A percentile compares a stretch with the other conserved stretches of the same genome.
phyloP scores from a whole-genome alignment of 1,284 basidiomycete genomes.

The Hemileia vastatrix region DNA sequence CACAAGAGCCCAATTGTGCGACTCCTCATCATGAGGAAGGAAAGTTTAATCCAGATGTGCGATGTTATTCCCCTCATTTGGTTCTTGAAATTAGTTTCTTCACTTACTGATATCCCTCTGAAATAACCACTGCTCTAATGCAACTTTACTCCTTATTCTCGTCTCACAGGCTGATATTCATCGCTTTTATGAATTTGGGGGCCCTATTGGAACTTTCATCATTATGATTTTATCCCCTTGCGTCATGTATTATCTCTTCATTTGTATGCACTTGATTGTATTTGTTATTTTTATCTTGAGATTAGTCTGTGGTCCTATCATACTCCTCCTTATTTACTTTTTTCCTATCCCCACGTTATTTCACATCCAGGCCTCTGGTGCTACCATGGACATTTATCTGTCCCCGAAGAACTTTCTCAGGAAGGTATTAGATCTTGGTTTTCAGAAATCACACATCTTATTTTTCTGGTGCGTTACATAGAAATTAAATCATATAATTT shows the following conservation, averaged over 20 bases:
- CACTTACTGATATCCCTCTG: too few relatives aligned
- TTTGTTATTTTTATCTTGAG: background rate
- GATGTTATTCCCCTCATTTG: too few relatives aligned
- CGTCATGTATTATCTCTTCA: slow-evolving; percentile 97
- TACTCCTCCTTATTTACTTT: slow-evolving; percentile 63
- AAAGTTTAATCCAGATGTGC: too few relatives aligned
- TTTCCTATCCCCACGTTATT: background rate
- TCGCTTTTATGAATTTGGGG: slow-evolving; percentile 62
- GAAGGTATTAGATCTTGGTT: slow-evolving; percentile 6
- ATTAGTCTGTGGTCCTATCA: slow-evolving; percentile 77
- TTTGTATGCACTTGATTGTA: slow-evolving; percentile 51
- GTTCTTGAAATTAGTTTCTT: too few relatives aligned
- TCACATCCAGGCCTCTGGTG: slow-evolving; percentile 26
- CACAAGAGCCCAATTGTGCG: too few relatives aligned
- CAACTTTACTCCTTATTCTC: too few relatives aligned
- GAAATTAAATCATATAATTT: background rate
- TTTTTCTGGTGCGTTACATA: background rate
- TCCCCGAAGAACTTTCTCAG: slow-evolving; percentile 1
- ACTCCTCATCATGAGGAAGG: too few relatives aligned
- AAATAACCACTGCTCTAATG: too few relatives aligned
- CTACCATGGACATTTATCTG: slow-evolving; percentile 19
- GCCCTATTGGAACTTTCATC: slow-evolving; percentile 75
- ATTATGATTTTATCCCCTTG: slow-evolving; percentile 93
- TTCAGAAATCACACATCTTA: slow-evolving; percentile 2
- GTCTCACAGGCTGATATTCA: slow-evolving; percentile 11